phyloP scores from a whole-genome alignment of 257 asterid species.

The Scutellaria minor region DNA sequence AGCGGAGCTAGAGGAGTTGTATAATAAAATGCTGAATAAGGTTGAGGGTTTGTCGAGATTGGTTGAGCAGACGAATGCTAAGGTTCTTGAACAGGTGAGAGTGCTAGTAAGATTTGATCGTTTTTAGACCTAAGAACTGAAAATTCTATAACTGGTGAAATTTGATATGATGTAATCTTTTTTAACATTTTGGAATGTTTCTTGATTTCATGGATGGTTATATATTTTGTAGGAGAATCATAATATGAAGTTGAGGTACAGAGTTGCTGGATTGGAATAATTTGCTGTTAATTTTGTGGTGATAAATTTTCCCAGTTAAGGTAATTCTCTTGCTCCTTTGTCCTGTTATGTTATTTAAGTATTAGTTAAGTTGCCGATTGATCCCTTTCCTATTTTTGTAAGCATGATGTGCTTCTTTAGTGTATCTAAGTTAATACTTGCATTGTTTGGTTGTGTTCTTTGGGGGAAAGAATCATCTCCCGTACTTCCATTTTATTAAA shows the following conservation, averaged over 20 bases:
- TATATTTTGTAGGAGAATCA: constrained; percentile 65
- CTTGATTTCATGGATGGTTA: constrained; percentile 17
- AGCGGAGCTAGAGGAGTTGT: constrained; percentile 75
- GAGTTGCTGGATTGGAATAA: constrained; percentile 89
- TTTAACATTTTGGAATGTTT: constrained; percentile 10
- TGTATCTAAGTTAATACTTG: constrained; percentile 5
- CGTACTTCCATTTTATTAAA: background rate
- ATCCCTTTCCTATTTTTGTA: constrained; percentile 2
- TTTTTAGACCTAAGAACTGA: constrained; percentile 1
- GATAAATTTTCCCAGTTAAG: constrained; percentile 38
- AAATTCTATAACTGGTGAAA: background rate
- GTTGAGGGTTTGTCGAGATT: constrained; percentile 61
- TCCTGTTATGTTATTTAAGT: background rate
- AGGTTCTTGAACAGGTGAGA: constrained; percentile 79
- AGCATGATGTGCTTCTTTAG: background rate
- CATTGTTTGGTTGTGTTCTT: background rate
- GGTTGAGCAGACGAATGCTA: constrained; percentile 73
- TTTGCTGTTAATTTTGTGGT: constrained; percentile 30
- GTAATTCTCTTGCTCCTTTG: constrained; percentile 35
- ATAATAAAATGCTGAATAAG: constrained; percentile 77
- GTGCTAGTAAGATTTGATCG: constrained; percentile 4
- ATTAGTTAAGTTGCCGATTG: constrained; percentile 15
- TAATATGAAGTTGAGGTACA: constrained; percentile 72
- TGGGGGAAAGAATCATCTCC: background rate
- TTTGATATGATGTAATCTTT: background rate